A percentile compares a stretch with the other conserved stretches of the same genome.
phyloP scores from a whole-genome alignment of 345 rosid species.

The rapeseed (Brassica napus) region DNA sequence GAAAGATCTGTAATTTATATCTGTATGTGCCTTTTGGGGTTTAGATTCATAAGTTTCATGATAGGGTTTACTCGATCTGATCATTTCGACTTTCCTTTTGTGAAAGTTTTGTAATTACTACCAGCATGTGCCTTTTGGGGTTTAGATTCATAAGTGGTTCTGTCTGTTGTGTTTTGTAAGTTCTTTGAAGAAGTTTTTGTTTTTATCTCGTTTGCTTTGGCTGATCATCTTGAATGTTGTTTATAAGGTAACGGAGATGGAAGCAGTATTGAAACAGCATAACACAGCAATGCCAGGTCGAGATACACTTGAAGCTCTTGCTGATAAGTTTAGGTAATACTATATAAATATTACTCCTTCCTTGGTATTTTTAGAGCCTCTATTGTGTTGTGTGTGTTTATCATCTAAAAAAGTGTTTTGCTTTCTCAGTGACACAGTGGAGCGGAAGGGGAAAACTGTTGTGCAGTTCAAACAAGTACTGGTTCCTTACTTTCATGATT shows the following conservation, averaged over 20 bases:
- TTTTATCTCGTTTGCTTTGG: constrained; percentile 12
- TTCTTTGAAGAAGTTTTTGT: background rate
- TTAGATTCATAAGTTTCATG: background rate
- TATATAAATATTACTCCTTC: background rate
- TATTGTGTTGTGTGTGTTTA: constrained; percentile 15
- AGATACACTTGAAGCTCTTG: constrained; percentile 73
- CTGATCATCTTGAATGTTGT: constrained; percentile 13
- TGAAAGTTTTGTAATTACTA: background rate
- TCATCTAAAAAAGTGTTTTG: constrained; percentile 14
- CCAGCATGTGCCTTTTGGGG: background rate
- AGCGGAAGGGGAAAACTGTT: constrained; percentile 75
- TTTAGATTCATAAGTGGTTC: background rate
- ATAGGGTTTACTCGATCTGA: constrained; percentile 19
- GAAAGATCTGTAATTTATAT: constrained; percentile 4
- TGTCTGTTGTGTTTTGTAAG: constrained; percentile 8
- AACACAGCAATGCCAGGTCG: constrained; percentile 73
- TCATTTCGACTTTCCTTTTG: background rate
- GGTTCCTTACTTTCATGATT: background rate
- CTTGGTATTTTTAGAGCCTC: constrained; percentile 2
- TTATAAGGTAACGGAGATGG: constrained; percentile 92
- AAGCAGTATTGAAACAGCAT: constrained; percentile 76
- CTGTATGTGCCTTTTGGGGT: background rate
- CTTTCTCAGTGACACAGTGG: constrained; percentile 67
- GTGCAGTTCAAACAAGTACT: constrained; percentile 98
- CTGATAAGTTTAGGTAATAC: constrained; percentile 85